Percentiles rank a stretch among this genome's conserved stretches.
Evolutionary conservation across 768 basidiomycete species (phyloP).

Genomic region (Phanerochaete carnosa): DNA sequence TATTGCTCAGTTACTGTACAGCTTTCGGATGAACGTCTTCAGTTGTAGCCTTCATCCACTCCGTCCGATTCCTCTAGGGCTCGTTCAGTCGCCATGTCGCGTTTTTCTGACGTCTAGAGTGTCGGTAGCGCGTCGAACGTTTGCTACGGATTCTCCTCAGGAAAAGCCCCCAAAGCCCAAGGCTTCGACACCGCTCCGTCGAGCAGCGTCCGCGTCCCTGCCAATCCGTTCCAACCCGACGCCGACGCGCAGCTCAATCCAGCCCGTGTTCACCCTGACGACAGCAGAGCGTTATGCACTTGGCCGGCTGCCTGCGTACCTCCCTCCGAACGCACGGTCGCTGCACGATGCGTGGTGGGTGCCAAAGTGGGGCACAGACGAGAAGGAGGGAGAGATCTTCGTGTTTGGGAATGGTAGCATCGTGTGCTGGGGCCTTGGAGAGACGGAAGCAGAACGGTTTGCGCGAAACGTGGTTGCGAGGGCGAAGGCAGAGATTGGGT

Average conservation of each 20-base stretch:
- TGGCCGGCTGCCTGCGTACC: conserved; percentile 50
- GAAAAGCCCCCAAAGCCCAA: conserved; percentile 60
- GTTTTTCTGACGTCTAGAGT: neutral
- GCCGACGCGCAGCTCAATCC: conserved; percentile 77
- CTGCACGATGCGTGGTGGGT: conserved; percentile 82
- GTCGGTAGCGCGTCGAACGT: neutral
- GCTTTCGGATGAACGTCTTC: neutral
- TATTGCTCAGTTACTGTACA: neutral
- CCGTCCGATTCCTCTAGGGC: neutral
- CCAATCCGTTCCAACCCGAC: conserved; percentile 86
- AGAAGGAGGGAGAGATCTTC: conserved; percentile 76
- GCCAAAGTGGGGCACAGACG: conserved; percentile 56
- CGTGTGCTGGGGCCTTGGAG: conserved; percentile 86
- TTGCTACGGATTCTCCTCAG: neutral
- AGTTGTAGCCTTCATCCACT: neutral
- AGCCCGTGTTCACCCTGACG: conserved; percentile 77
- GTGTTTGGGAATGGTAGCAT: conserved; percentile 86
- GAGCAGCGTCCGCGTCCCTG: conserved; percentile 81
- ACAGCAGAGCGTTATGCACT: conserved; percentile 84
- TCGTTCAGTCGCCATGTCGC: neutral
- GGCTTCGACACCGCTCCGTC: conserved; percentile 72
- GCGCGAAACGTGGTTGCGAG: conserved; percentile 56
- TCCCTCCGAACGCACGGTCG: conserved; percentile 52
- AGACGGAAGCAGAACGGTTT: conserved; percentile 71
- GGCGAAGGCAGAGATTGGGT: conserved; percentile 58